phyloP scores from a whole-genome alignment of 805 yeast species.

The Candida boidinii region DNA sequence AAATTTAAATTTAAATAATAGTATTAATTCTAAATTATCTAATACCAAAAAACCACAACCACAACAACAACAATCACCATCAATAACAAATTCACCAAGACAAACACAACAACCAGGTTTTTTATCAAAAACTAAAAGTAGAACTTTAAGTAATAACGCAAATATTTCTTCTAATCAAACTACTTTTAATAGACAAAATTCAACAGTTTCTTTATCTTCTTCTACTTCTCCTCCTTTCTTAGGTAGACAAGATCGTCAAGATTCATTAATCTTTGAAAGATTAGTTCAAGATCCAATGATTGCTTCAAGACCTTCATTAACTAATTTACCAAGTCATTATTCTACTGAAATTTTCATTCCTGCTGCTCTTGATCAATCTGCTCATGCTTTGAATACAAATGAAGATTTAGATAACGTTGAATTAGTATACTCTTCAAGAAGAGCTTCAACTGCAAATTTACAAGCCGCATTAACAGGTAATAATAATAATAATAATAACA shows the following conservation, averaged over 20 bases:
- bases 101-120: too few relatives aligned
- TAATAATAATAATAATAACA: neutral
- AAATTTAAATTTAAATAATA: too few relatives aligned
- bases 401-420: slow-evolving; percentile 6
- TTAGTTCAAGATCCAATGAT: slow-evolving; percentile 51
- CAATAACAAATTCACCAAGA: too few relatives aligned
- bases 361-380: slow-evolving; percentile 45
- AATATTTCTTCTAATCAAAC: neutral
- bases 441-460: slow-evolving; percentile 45
- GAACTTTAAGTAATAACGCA: neutral
- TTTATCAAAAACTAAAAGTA: neutral
- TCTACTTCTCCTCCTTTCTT: neutral
- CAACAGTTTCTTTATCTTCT: neutral
- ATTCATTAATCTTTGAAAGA: slow-evolving; percentile 56
- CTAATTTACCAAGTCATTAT: slow-evolving; percentile 26
- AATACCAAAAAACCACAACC: too few relatives aligned
- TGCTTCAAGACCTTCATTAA: slow-evolving; percentile 20
- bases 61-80: too few relatives aligned
- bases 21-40: too few relatives aligned
- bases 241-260: slow-evolving; percentile 11
- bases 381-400: slow-evolving; percentile 30
- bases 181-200: neutral
- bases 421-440: slow-evolving; percentile 27
- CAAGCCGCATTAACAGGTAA: slow-evolving; percentile 19
- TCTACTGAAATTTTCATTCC: slow-evolving; percentile 47